These are phyloP conservation scores for Cryptococcus hybrid DNA, from an alignment of 1,284 basidiomycete species.

Conservation along the genomic window DNA sequence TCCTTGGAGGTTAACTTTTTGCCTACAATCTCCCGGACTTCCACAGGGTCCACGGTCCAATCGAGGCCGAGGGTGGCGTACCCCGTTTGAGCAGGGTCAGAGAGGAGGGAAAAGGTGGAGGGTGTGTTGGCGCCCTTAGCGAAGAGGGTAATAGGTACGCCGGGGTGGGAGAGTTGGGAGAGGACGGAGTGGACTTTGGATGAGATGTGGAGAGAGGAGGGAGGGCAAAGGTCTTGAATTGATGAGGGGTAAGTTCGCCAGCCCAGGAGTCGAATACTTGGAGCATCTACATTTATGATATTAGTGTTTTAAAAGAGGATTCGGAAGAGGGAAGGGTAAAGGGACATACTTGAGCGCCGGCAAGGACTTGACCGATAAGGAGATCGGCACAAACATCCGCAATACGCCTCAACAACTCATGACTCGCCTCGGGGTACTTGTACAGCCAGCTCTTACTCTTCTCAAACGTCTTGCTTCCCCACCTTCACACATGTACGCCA, in stretches of 20 bases:
- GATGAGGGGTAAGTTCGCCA: constrained; percentile 80
- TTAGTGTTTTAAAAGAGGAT: neutral
- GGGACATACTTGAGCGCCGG: constrained; percentile 77
- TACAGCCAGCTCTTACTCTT: constrained; percentile 91
- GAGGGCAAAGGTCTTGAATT: constrained; percentile 65
- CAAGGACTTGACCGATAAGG: constrained; percentile 84
- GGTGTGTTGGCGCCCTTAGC: constrained; percentile 83
- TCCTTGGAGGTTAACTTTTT: constrained; percentile 78
- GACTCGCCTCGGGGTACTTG: constrained; percentile 78
- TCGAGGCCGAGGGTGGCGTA: constrained; percentile 88
- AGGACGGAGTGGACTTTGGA: constrained; percentile 63
- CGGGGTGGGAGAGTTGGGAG: constrained; percentile 56
- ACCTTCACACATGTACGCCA: constrained; percentile 96
- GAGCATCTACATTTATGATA: constrained; percentile 61
- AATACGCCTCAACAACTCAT: constrained; percentile 69
- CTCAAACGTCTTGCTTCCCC: constrained; percentile 84
- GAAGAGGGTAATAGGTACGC: constrained; percentile 81
- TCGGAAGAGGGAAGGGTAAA: neutral
- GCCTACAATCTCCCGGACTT: constrained; percentile 63
- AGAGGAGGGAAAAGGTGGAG: constrained; percentile 29
- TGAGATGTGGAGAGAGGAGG: constrained; percentile 50
- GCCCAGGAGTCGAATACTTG: constrained; percentile 97
- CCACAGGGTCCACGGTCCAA: constrained; percentile 75
- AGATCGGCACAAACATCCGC: constrained; percentile 82
- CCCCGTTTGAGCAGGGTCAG: constrained; percentile 55